These are phyloP conservation scores for Tardiomyces depauwii DNA, from an alignment of 1,139 yeast genomes.

Conservation along the genomic window DNA sequence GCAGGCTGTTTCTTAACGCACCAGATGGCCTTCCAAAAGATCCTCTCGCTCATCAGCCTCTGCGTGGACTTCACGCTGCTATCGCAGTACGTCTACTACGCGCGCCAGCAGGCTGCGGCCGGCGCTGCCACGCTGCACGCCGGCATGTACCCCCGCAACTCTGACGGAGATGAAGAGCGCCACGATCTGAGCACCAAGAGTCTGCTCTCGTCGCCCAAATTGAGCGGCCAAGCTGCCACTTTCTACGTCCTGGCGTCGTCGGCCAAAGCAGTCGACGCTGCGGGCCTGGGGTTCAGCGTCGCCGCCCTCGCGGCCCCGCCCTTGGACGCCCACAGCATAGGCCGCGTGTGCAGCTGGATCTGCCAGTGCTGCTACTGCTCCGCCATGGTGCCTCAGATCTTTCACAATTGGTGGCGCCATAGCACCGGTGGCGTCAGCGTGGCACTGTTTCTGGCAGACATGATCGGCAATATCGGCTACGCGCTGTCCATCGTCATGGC, in stretches of 20 bases:
- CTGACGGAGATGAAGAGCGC: conserved; percentile 3
- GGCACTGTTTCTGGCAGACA: conserved; percentile 61
- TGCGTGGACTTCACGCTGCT: conserved; percentile 17
- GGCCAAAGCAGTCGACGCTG: background rate
- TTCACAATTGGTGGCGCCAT: conserved; percentile 56
- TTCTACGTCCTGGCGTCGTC: background rate
- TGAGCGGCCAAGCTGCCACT: background rate
- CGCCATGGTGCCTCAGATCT: conserved; percentile 73
- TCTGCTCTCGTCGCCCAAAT: background rate
- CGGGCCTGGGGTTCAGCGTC: background rate
- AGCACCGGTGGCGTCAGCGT: conserved; percentile 84
- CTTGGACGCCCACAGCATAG: conserved; percentile 25
- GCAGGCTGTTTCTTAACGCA: conserved; percentile 22
- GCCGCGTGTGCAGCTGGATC: conserved; percentile 64
- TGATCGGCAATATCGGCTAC: conserved; percentile 64
- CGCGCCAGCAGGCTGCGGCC: conserved; percentile 3
- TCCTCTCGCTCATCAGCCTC: conserved; percentile 17
- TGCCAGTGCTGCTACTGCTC: conserved; percentile 63
- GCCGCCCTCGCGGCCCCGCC: conserved; percentile 1
- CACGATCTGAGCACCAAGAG: background rate
- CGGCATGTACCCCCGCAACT: conserved; percentile 1
- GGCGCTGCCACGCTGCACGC: background rate
- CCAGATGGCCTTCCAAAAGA: conserved; percentile 22
- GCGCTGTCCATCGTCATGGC: conserved; percentile 47
- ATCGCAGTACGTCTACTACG: conserved; percentile 19